Percentiles rank a stretch among this genome's conserved stretches.
Evolutionary conservation across 2,329 filamentous ascomycete species (phyloP).

Genomic region (Hypoxylon rubiginosum): DNA sequence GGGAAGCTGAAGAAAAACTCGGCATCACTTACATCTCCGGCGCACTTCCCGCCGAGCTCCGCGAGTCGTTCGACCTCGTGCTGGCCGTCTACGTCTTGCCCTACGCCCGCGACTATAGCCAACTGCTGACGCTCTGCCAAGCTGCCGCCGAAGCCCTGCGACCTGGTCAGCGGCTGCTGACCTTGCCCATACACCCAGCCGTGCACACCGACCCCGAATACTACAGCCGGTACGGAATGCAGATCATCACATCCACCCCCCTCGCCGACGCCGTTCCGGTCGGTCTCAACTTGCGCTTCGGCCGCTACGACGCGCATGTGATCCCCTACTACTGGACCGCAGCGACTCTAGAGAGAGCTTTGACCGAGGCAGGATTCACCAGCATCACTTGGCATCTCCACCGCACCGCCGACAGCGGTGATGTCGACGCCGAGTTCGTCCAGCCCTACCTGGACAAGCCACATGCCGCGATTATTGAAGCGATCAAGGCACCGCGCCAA

Average conservation of each 20-base stretch:
- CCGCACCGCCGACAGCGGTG: not conserved
- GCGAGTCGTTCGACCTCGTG: constrained; percentile 3
- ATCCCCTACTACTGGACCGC: not conserved
- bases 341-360: not conserved
- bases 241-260: not conserved
- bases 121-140: not conserved
- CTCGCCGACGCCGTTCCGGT: not conserved
- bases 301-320: not conserved
- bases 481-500: constrained; percentile 1
- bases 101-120: not conserved
- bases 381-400: not conserved
- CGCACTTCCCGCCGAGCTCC: constrained; percentile 3
- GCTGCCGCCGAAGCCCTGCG: constrained; percentile 5
- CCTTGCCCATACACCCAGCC: not conserved
- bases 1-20: not conserved
- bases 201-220: not conserved
- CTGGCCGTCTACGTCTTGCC: not conserved
- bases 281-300: constrained; percentile 1
- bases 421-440: not conserved
- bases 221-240: constrained; percentile 5
- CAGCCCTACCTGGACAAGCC: constrained; percentile 2
- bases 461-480: not conserved
- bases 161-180: not conserved
- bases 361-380: constrained; percentile 2
- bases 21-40: constrained; percentile 3